Evolutionary conservation across 2,329 filamentous ascomycete genomes (phyloP).

Genomic region (Cladobotryum mycophilum): DNA sequence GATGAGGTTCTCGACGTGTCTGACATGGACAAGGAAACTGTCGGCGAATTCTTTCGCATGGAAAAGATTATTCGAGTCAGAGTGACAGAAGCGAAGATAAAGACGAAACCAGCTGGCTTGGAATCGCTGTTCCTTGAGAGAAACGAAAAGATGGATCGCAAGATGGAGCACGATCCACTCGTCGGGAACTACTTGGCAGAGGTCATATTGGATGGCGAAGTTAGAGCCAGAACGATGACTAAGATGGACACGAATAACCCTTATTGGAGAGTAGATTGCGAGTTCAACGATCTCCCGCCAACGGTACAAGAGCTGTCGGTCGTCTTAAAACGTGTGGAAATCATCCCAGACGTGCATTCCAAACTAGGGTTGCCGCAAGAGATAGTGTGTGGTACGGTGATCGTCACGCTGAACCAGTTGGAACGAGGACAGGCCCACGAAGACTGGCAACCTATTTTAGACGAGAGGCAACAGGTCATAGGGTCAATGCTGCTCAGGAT

Average conservation of each 20-base stretch:
- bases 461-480: constrained; percentile 67
- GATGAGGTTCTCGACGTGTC: constrained; percentile 38
- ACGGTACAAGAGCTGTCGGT: constrained; percentile 63
- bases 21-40: constrained; percentile 32
- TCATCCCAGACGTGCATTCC: constrained; percentile 34
- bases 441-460: constrained; percentile 78
- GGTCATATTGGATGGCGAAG: constrained; percentile 72
- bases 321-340: constrained; percentile 61
- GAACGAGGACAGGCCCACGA: constrained; percentile 73
- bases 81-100: constrained; percentile 58
- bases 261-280: constrained; percentile 77
- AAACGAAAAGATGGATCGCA: constrained; percentile 18
- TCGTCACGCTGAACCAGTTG: constrained; percentile 72
- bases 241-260: constrained; percentile 67
- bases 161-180: constrained; percentile 35
- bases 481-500: constrained; percentile 82
- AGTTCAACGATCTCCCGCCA: constrained; percentile 67
- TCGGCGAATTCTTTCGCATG: constrained; percentile 51
- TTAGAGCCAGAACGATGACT: constrained; percentile 67
- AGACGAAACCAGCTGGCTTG: constrained; percentile 25
- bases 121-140: constrained; percentile 19
- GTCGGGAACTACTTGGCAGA: constrained; percentile 72
- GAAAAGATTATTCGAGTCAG: constrained; percentile 55
- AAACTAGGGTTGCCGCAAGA: constrained; percentile 43
- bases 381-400: constrained; percentile 63